Conservation (phyloP, 1,284 basidiomycete species). For the Puccinia polysora region DNA sequence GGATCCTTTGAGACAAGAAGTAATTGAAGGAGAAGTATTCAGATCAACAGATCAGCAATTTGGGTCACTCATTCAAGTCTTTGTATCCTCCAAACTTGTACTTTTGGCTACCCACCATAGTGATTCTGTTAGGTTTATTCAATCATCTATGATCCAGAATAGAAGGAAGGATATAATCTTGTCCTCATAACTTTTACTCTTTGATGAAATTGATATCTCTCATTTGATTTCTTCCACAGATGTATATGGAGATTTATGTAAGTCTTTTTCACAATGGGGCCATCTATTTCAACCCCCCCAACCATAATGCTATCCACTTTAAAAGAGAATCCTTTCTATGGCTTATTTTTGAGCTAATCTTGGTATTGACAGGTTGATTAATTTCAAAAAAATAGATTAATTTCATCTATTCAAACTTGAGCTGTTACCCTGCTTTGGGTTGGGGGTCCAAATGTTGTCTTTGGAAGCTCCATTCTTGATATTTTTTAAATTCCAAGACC, state of each 20-base stretch:
- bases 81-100: conserved; percentile 68
- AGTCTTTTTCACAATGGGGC: conserved; percentile 41
- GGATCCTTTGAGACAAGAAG: not conserved
- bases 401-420: conserved; percentile 58
- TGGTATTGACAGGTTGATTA: not conserved
- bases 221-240: conserved; percentile 60
- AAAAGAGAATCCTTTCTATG: no score
- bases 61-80: conserved; percentile 56
- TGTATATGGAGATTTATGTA: conserved; percentile 50
- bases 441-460: not conserved
- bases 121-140: conserved; percentile 41
- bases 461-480: not conserved
- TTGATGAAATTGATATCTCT: conserved; percentile 60
- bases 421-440: conserved; percentile 57
- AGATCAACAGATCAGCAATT: not conserved
- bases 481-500: conserved; percentile 27
- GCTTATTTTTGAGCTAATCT: no score
- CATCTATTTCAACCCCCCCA: conserved; percentile 3
- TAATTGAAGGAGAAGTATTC: not conserved
- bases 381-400: conserved; percentile 48
- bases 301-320: no score
- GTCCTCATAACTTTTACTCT: conserved; percentile 55
- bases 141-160: conserved; percentile 46
- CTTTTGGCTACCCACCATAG: conserved; percentile 56
- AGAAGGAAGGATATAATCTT: conserved; percentile 47